Percentiles rank a stretch among this genome's conserved stretches.
Evolutionary conservation across 2,329 filamentous ascomycete genomes (phyloP).

Genomic region (Neonectria punicea): DNA sequence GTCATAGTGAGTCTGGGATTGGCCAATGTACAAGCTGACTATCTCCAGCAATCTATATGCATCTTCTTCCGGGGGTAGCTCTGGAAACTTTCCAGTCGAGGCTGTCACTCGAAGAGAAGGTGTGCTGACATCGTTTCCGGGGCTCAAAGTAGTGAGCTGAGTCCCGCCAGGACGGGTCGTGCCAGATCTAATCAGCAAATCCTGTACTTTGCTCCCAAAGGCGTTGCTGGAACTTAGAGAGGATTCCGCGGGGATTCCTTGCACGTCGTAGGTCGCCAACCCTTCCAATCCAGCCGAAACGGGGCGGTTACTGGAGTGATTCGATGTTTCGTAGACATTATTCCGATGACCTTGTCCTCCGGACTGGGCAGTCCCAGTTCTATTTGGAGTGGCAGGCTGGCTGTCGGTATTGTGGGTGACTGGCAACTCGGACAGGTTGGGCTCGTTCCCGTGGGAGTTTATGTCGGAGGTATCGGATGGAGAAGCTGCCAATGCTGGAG

Average conservation of each 20-base stretch:
- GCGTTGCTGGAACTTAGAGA: constrained; percentile 4
- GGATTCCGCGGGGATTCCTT: neutral
- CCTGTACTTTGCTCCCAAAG: constrained; percentile 3
- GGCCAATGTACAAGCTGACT: constrained; percentile 6
- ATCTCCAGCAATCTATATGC: neutral
- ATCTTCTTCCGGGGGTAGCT: constrained; percentile 1
- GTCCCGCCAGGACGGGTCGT: neutral
- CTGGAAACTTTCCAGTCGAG: neutral
- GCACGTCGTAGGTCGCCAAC: neutral
- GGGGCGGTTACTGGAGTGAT: no score
- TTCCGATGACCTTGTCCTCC: no score
- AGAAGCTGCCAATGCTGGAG: neutral
- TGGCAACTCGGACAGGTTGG: no score
- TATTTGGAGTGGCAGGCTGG: no score
- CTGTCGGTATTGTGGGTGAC: no score
- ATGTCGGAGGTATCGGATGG: neutral
- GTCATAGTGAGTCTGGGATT: constrained; percentile 7
- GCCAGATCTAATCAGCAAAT: constrained; percentile 2
- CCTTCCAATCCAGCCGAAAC: no score
- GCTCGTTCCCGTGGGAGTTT: no score
- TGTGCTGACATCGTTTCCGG: neutral
- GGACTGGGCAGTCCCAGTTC: no score
- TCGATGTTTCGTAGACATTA: no score
- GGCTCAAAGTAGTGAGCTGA: neutral
- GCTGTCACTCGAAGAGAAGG: neutral